These are phyloP conservation scores for Middelhovenomyces tepae DNA, from an alignment of 805 yeast genomes.

Conservation along the genomic window DNA sequence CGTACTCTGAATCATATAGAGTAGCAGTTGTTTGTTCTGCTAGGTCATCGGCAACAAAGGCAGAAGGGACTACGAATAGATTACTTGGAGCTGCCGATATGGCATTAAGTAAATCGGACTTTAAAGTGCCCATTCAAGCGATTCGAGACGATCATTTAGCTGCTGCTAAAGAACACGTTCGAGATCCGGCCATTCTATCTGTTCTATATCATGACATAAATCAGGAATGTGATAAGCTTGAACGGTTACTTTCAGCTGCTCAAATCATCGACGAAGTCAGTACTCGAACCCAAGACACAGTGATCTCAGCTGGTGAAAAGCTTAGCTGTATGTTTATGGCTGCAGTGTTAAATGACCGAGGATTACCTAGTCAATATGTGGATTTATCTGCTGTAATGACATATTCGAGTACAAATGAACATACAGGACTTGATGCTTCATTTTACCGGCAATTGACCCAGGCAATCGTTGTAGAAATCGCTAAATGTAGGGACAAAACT, in stretches of 20 bases:
- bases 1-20: conserved; percentile 43
- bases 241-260: conserved; percentile 73
- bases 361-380: conserved; percentile 67
- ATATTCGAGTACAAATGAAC: conserved; percentile 31
- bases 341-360: conserved; percentile 72
- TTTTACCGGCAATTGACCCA: conserved; percentile 48
- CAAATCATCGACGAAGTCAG: conserved; percentile 87
- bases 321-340: conserved; percentile 85
- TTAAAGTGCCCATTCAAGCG: conserved; percentile 47
- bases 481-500: conserved; percentile 37
- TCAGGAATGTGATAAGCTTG: conserved; percentile 57
- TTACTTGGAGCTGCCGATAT: conserved; percentile 72
- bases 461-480: conserved; percentile 35
- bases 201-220: conserved; percentile 51
- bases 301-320: conserved; percentile 92
- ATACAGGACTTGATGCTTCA: conserved; percentile 49
- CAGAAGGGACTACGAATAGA: conserved; percentile 92
- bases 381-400: conserved; percentile 67
- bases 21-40: conserved; percentile 97
- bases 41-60: conserved; percentile 79
- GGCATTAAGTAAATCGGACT: conserved; percentile 29
- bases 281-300: conserved; percentile 76
- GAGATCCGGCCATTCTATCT: conserved; percentile 37
- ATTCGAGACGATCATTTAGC: conserved; percentile 70
- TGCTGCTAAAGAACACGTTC: conserved; percentile 56